Conservation (phyloP, 768 basidiomycete genomes). For the Lentinula boryana region DNA sequence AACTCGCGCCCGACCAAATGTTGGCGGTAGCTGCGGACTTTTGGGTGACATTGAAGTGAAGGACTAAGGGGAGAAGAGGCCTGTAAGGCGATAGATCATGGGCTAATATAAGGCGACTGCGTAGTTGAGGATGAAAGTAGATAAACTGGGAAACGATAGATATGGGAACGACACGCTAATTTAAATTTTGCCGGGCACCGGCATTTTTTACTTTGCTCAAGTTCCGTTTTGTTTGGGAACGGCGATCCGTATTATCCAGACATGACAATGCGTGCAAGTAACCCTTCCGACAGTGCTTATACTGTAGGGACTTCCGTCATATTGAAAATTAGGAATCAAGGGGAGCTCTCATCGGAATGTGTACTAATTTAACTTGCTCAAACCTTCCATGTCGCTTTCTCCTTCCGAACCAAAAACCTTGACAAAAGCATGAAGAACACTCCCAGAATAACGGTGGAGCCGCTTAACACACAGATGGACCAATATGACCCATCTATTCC, state of each 20-base stretch:
- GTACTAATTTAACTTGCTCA: too few relatives aligned
- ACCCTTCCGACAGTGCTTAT: too few relatives aligned
- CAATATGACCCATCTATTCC: conserved; percentile 6
- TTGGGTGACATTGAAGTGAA: not conserved
- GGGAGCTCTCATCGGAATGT: too few relatives aligned
- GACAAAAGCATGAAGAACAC: conserved; percentile 9
- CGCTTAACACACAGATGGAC: conserved; percentile 13
- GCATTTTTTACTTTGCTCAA: not conserved
- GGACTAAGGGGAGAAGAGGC: not conserved
- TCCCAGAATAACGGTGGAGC: conserved; percentile 8
- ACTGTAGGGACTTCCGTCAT: too few relatives aligned
- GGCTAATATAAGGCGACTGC: not conserved
- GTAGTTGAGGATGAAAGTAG: not conserved
- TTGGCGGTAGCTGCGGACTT: not conserved
- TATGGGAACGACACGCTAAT: not conserved
- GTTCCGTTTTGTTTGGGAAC: too few relatives aligned
- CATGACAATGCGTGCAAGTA: too few relatives aligned
- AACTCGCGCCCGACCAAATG: conserved; percentile 14
- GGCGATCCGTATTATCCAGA: too few relatives aligned
- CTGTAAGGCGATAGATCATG: not conserved
- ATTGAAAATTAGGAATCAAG: too few relatives aligned
- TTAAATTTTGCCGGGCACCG: not conserved
- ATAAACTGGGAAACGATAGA: not conserved
- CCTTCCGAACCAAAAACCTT: conserved; percentile 4
- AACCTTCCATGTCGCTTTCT: not conserved